Base-by-base conservation (phyloP, 2,329 filamentous ascomycete genomes). In the Diplodia scrobiculata region DNA sequence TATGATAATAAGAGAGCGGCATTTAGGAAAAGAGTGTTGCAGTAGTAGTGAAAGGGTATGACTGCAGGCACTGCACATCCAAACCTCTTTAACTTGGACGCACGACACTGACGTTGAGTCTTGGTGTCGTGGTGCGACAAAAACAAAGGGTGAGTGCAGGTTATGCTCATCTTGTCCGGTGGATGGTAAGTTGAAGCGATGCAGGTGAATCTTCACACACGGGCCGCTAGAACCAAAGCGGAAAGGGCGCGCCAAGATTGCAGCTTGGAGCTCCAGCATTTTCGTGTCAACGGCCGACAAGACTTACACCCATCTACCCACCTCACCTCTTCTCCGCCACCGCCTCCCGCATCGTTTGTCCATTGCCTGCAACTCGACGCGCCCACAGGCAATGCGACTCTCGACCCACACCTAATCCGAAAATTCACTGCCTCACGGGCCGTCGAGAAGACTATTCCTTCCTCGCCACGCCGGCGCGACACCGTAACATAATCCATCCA, bases 401-500 rank as follows among this genome's bases (percentile, higher is more conserved):
- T 25, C 29, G 54, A 6, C 38, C 29, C 29, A 25, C 41, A 14
- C 45, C 17, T 66, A 60, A 60, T 66, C 50, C 63, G 52, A 29
- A 50, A 50, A 55, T 38, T 25, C 64, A 21, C 51, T 21, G 29
- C 41, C 58, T 50, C 48, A 53, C 47, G 48, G 59, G 60, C 48
- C 48, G 60, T 32, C 60, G 60, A 53, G 9, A 63, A 53, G 27
- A 45, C 14, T 9, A 66, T 41, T 38, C 41, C 45, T 34, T 19
- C 54, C n/a, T 66, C 65, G 65, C 65, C 65, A 66, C 65, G 65
- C 65, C 55, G 65, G 55, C 65, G 45, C 65, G 52, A 41, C 19
- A 55, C 38, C 48, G 13, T 54, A 48, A 27, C 29, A 66, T 21
- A 45, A 48, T 27, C 36, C 51, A 60, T 65, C 63, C 76, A 83